phyloP scores from a whole-genome alignment of 169 alveolate species.

The Fabrea salina region DNA sequence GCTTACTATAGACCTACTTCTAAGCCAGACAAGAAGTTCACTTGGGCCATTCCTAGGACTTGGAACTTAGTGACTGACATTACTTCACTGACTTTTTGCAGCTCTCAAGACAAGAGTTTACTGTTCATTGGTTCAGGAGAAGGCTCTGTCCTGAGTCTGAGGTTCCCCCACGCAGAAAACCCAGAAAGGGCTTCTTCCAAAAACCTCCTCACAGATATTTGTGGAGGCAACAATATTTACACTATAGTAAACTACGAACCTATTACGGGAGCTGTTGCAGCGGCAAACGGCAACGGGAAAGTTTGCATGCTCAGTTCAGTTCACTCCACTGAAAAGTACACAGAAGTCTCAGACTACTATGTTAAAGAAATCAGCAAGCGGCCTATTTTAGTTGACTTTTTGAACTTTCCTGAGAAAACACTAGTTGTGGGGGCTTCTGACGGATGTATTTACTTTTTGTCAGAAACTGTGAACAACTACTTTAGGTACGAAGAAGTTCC shows the following conservation, averaged over 20 bases:
- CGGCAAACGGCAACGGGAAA: constrained; percentile 10
- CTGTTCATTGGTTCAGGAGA: neutral
- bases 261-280: neutral
- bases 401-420: neutral
- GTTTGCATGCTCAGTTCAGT: neutral
- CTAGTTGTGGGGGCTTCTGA: neutral
- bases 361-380: neutral
- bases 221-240: neutral
- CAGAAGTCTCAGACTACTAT: neutral
- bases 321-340: neutral
- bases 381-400: constrained; percentile 8
- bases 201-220: neutral
- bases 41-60: neutral
- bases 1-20: neutral
- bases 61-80: neutral
- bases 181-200: neutral
- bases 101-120: neutral
- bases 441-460: constrained; percentile 15
- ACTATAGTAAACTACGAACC: neutral
- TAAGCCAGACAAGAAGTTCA: neutral
- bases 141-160: neutral
- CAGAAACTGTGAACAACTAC: neutral
- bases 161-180: neutral
- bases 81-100: neutral
- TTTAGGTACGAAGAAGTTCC: neutral